phyloP scores from a whole-genome alignment of 129 eudicot species.

The Flaveria robusta region DNA sequence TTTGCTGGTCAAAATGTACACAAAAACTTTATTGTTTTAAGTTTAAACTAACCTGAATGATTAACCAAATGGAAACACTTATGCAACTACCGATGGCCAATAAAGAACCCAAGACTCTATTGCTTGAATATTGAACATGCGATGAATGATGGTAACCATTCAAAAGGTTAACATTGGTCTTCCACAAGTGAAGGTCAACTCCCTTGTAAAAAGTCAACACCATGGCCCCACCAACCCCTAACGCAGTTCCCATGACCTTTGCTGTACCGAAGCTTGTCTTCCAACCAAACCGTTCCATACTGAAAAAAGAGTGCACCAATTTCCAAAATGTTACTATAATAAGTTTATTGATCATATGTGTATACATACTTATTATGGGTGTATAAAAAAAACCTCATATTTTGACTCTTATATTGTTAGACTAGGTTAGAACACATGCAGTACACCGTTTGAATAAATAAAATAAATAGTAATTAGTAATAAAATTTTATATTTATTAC shows the following conservation, averaged over 20 bases:
- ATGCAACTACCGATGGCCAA: constrained; percentile 32
- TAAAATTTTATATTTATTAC: too few species aligned
- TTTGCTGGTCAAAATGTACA: background rate
- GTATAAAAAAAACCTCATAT: background rate
- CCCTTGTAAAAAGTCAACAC: constrained; percentile 57
- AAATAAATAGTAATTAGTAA: too few species aligned
- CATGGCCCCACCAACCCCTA: constrained; percentile 61
- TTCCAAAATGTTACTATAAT: background rate
- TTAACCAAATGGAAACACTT: constrained; percentile 35
- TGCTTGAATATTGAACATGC: constrained; percentile 16
- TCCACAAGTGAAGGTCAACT: constrained; percentile 39
- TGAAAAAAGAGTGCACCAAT: constrained; percentile 5
- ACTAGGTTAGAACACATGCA: too few species aligned
- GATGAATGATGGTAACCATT: constrained; percentile 26
- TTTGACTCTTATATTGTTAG: too few species aligned
- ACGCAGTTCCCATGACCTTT: constrained; percentile 43
- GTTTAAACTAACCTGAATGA: constrained; percentile 28
- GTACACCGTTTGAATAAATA: too few species aligned
- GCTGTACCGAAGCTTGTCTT: constrained; percentile 46
- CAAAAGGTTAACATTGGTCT: constrained; percentile 47
- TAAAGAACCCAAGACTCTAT: constrained; percentile 30
- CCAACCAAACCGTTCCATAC: constrained; percentile 55
- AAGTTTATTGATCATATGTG: background rate
- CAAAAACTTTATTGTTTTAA: background rate
- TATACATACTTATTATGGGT: background rate